Base-by-base conservation (phyloP, 495 filamentous ascomycete genomes). In the Achaetomiella virescens region DNA sequence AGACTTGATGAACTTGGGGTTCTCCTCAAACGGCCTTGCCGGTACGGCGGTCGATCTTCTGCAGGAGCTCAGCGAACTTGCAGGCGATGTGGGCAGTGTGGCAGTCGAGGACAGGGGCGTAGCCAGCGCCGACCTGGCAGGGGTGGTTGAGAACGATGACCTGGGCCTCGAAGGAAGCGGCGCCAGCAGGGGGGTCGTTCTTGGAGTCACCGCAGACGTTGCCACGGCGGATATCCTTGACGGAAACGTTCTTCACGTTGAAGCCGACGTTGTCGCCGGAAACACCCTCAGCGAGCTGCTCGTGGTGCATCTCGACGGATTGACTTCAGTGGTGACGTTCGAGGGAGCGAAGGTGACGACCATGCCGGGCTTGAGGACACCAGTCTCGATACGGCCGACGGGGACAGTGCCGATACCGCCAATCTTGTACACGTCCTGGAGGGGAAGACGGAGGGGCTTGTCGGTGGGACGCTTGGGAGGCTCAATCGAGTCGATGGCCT, bases 191-290 rank as follows among this genome's bases (percentile, higher is more conserved):
- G 66, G 93, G 93, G 84, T 98, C 95, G 83, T 93, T 95, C 90
- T 98, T 98, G 83, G 90, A 90, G 86, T 98, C 93, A 85, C 89
- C 89, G 70, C 90, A 89, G 72, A 98, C 95, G 84, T 97, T 98
- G 75, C 93, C 93, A 92, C 93, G 93, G 78, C 93, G 93, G 72
- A 98, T 95, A 76, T 98, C 93, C 89, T 98, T 98, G 80, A 98
- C 95, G 74, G 93, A 97, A 68, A 98, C 93, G 93, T 98, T 98
- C 92, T 97, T 96, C 80, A 98, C 95, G 87, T 98, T 98, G 91
- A 98, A 98, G 67, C 93, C 93, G 72, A 98, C 93, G 81, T 98
- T 98, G 86, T 98, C 93, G 81, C 93, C 93, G 65, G 93, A 95
- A 61, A 90, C 68, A 89, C 93, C 93, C 83, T 95, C 89, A 68